Evolutionary conservation across 495 filamentous ascomycete genomes (phyloP), one percentile per base, ranked within the genome.

Genomic region (Penicillium egyptiacum): DNA sequence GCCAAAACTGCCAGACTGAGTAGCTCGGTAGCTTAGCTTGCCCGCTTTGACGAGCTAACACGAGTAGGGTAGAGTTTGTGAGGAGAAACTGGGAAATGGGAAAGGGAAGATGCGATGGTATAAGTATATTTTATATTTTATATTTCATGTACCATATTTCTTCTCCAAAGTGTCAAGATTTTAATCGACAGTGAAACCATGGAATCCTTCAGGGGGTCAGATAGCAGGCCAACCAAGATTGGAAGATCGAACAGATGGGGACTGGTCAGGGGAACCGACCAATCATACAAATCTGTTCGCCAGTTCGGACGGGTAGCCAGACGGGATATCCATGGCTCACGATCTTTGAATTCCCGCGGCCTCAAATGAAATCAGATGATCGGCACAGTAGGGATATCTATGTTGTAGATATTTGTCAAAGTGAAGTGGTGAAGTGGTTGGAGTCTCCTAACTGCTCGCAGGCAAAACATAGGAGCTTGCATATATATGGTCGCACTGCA

Each of bases 381-480:
- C 58, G 54, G 35, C 54, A 31, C 0, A 8, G 35, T n/a, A 39
- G 35, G 35, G 35, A 39, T 39, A n/a, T 37, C 28, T 30, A 30
- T 3, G n/a, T n/a, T n/a, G n/a, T n/a, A n/a, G n/a, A 30, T 30
- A 30, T 30, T 30, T 30, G 28, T 30, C 28, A 30, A 30, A 10
- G 8, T 11, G 30, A 31, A 30, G 4, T 23, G 26, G 26, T 37
- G 45, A 48, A 48, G 33, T 17, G 50, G 23, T 31, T 57, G 30
- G 8, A 28, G 41, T 20, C 51, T 44, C 61, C 61, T 63, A 44
- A 20, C 61, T 30, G 57, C 48, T 23, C 39, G 61, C 61, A 60
- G 57, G 56, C 56, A 37, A 63, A 54, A 59, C 60, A 19, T 17
- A 26, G 14, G 31, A 52, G 17, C 19, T 19, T 39, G n/a, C n/a